A percentile compares a stretch with the other conserved stretches of the same genome.
Evolutionary conservation across 306 rosid genomes (phyloP).

Genomic region (Inga laurina): DNA sequence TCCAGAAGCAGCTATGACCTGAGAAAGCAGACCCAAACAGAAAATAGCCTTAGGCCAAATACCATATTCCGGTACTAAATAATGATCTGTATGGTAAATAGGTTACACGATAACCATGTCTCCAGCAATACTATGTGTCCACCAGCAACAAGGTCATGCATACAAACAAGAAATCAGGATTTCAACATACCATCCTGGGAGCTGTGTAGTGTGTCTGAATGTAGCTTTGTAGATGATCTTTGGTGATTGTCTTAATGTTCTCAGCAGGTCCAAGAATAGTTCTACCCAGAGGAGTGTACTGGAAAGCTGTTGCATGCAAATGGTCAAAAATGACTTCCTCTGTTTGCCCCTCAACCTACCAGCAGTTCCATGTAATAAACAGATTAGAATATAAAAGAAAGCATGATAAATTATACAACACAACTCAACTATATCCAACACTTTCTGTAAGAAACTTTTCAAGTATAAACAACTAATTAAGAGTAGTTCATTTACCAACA

Average conservation of each 20-base stretch:
- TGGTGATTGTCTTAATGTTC: conserved; percentile 81
- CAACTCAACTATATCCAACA: not conserved
- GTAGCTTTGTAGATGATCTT: conserved; percentile 77
- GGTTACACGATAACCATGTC: not conserved
- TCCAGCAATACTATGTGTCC: not conserved
- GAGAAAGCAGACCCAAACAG: conserved; percentile 31
- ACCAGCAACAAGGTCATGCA: not conserved
- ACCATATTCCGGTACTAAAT: not conserved
- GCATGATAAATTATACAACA: not conserved
- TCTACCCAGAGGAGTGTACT: conserved; percentile 90
- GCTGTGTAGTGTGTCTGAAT: conserved; percentile 89
- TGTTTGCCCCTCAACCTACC: conserved; percentile 86
- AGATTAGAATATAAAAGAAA: conserved; percentile 1
- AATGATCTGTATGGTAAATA: not conserved
- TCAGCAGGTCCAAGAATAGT: conserved; percentile 90
- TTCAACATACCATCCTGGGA: conserved; percentile 81
- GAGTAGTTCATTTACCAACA: not conserved
- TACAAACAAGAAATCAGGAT: not conserved
- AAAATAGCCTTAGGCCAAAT: conserved; percentile 5
- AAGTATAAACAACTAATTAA: not conserved
- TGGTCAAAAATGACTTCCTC: conserved; percentile 92
- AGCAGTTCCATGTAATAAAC: conserved; percentile 10
- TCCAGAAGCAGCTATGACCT: conserved; percentile 91
- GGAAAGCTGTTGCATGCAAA: conserved; percentile 94
- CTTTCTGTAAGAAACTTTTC: not conserved